These are phyloP conservation scores for Zygosaccharomyces rouxii DNA, from an alignment of 805 yeast genomes.

Conservation along the genomic window DNA sequence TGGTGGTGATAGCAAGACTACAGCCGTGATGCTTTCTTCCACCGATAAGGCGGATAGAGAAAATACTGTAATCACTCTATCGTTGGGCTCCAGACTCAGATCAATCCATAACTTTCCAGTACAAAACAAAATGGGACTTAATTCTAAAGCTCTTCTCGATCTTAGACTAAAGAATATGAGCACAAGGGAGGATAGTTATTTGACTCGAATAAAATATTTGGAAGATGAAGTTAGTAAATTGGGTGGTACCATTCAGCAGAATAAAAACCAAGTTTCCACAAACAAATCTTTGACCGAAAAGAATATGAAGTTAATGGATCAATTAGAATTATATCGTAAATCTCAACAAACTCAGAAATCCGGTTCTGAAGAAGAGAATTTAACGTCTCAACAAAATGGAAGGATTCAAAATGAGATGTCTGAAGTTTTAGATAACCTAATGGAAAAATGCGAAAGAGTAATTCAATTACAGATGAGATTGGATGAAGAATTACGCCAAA, in stretches of 20 bases:
- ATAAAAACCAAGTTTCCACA: background rate
- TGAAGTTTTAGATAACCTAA: slow-evolving; percentile 16
- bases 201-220: slow-evolving; percentile 11
- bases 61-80: slow-evolving; percentile 66
- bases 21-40: slow-evolving; percentile 69
- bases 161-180: slow-evolving; percentile 46
- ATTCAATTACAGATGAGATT: slow-evolving; percentile 20
- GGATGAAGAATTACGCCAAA: slow-evolving; percentile 19
- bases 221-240: slow-evolving; percentile 11
- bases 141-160: slow-evolving; percentile 39
- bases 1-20: slow-evolving; percentile 79
- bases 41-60: slow-evolving; percentile 50
- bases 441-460: slow-evolving; percentile 25
- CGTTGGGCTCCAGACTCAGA: slow-evolving; percentile 74
- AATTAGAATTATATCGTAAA: slow-evolving; percentile 14
- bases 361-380: background rate
- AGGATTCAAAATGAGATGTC: slow-evolving; percentile 7
- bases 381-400: background rate
- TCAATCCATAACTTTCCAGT: slow-evolving; percentile 52
- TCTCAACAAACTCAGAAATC: background rate
- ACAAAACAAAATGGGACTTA: slow-evolving; percentile 47
- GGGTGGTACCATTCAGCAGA: background rate
- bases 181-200: slow-evolving; percentile 27
- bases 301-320: slow-evolving; percentile 13
- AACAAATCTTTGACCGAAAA: slow-evolving; percentile 6